Base-by-base conservation (phyloP, 805 yeast genomes). In the Ascoidea asiatica region DNA sequence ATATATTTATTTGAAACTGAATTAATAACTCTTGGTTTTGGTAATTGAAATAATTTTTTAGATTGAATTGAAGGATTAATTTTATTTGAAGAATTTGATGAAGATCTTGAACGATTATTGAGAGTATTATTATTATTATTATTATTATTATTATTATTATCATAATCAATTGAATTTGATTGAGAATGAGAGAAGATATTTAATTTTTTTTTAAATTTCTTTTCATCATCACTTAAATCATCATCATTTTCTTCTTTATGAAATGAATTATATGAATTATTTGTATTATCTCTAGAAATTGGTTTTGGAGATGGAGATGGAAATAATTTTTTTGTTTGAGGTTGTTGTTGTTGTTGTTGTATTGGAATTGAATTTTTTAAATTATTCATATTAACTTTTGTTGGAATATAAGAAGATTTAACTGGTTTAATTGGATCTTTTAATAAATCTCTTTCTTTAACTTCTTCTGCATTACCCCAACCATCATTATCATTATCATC, bases 1-100 rank as follows among this genome's bases (percentile, higher is more conserved):
- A 11, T 29, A 61, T 59, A 75, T 45, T 77, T 68, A 11, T 72
- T 64, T 38, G 73, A 59, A n/a, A 77, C 80, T 11, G 73, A 53
- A 50, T 73, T 58, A 39, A 60, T 55, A 7, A 68, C 67, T 57
- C 77, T 77, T 42, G 79, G 83, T 56, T 79, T 79, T 35, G 87
- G 87, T 51, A 80, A 61, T 7, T 2, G 15, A 3, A 29, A 29
- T 29, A 29, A 29, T 29, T 29, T 29, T 29, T 29, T 29, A 11
- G 35, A 29, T 29, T 29, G 35, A 29, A 15, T 8, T 11, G 35
- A 29, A 29, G 35, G 2, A 11, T 29, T 29, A n/a, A n/a, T n/a
- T n/a, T n/a, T n/a, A n/a, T n/a, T n/a, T 11, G 35, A 29, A 29
- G 35, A 29, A 11, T 29, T 15, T 3, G 35, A 29, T 11, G 8